These are phyloP conservation scores for Lodderomyces parapsilosis DNA, from an alignment of 1,139 yeast genomes.

Conservation along the genomic window DNA sequence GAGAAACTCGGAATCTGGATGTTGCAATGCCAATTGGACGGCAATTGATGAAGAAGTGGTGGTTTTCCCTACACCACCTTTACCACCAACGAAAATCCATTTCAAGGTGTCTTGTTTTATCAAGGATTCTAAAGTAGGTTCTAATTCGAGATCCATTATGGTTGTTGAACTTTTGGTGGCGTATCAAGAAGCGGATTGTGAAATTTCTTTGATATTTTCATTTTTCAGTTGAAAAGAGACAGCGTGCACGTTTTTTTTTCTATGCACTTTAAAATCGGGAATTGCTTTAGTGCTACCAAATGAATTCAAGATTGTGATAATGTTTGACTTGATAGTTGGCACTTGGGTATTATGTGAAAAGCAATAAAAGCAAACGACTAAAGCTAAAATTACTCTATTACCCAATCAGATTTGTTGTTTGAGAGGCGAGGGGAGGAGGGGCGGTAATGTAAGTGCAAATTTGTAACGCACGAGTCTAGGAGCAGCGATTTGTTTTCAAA, in stretches of 20 bases:
- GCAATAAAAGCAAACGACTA: no score
- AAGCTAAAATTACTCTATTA: no score
- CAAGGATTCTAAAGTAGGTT: constrained; percentile 67
- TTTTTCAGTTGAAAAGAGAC: background rate
- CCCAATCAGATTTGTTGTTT: no score
- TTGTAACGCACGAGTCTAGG: no score
- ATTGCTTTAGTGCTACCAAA: background rate
- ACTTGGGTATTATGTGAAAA: no score
- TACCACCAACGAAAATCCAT: constrained; percentile 98
- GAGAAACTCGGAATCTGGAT: constrained; percentile 77
- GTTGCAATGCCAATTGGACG: constrained; percentile 79
- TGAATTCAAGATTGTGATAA: no score
- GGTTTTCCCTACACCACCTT: constrained; percentile 99
- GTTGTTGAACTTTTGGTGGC: background rate
- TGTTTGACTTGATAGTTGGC: no score
- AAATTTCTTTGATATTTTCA: background rate
- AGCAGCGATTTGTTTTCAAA: no score
- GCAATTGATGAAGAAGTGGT: constrained; percentile 96
- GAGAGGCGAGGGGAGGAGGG: no score
- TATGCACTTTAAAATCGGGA: background rate
- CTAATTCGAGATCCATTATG: constrained; percentile 50
- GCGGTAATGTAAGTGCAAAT: no score
- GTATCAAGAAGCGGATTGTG: background rate
- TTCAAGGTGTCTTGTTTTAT: constrained; percentile 69
- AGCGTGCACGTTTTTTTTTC: background rate